Percentiles rank a stretch among this genome's conserved stretches.
These are phyloP conservation scores for Penicillium canariense DNA, from an alignment of 495 filamentous ascomycete genomes.

Conservation along the genomic window DNA sequence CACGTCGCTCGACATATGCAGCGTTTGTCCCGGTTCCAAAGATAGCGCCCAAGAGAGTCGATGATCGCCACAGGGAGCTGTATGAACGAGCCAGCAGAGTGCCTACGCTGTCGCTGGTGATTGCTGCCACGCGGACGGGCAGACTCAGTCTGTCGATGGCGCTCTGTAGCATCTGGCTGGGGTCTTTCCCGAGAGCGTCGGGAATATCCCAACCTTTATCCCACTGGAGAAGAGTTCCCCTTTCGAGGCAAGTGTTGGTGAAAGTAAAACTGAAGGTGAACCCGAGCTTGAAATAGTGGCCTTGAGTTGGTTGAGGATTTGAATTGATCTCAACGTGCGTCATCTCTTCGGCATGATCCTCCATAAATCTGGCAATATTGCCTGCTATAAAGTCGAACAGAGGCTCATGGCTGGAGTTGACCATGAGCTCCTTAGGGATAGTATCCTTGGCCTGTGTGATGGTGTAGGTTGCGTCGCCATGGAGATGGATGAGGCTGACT, in stretches of 20 bases:
- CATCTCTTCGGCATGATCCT: too few species aligned
- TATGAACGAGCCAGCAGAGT: conserved; percentile 23
- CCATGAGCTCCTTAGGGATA: conserved; percentile 18
- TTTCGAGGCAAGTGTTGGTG: conserved; percentile 16
- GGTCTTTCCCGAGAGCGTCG: conserved; percentile 19
- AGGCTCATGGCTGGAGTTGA: conserved; percentile 13
- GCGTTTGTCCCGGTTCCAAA: conserved; percentile 42
- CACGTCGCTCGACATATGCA: conserved; percentile 31
- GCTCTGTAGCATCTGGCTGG: conserved; percentile 21
- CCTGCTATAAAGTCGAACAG: conserved; percentile 26
- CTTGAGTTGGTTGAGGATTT: neutral
- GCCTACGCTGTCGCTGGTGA: conserved; percentile 23
- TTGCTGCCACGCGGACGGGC: conserved; percentile 18
- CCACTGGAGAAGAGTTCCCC: conserved; percentile 22
- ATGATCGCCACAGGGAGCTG: conserved; percentile 6
- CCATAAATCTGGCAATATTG: conserved; percentile 14
- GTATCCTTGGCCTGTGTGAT: conserved; percentile 12
- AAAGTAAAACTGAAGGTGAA: conserved; percentile 27
- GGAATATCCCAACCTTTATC: conserved; percentile 28
- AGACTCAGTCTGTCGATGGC: conserved; percentile 16
- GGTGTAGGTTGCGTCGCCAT: conserved; percentile 34
- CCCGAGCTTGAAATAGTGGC: conserved; percentile 12
- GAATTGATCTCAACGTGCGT: too few species aligned
- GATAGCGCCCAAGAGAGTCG: conserved; percentile 16
- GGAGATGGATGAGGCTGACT: conserved; percentile 61